Evolutionary conservation across 2,329 filamentous ascomycete genomes (phyloP), one percentile per base, ranked within the genome.

Genomic region (Helotiales sp.): DNA sequence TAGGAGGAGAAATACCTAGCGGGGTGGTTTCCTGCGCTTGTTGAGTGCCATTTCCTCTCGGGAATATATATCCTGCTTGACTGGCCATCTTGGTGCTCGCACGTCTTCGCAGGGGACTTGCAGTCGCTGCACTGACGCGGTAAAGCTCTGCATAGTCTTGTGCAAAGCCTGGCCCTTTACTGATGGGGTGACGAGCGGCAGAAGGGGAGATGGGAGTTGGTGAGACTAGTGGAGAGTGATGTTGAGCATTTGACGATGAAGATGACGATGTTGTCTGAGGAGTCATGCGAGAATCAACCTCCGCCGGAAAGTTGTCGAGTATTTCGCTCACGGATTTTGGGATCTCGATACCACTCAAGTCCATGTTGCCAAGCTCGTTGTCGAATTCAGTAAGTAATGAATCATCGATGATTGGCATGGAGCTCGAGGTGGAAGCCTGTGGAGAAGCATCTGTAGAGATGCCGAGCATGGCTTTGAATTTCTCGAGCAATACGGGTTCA

Each of bases 401-500:
- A 25, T 61, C 65, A 19, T 68, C 62, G n/a, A 58, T 42, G 0
- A 17, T 29, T 12, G 57, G 55, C 2, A 58, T 17, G 2, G 46
- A 46, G 17, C 44, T 30, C 5, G 24, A 47, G 7, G 36, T 10
- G n/a, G n/a, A n/a, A n/a, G n/a, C n/a, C n/a, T n/a, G 29, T 38
- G 25, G 12, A 22, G 36, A 25, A 46, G 44, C 29, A 12, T 34
- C 4, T 3, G 22, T 19, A 2, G 33, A 31, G 2, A 68, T 55
- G 0, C 60, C 65, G 25, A 65, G 57, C 36, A 67, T 33, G 3
- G 52, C 54, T 31, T 69, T 69, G 72, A 86, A 86, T 67, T 80
- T 83, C 22, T 70, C 74, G 52, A 86, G 69, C 17, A 86, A 69
- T 2, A 76, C 72, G 0, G 69, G 63, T 63, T 86, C 81, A 47